phyloP scores from a whole-genome alignment of 768 basidiomycete genomes.

The Cystobasidium ongulense region DNA sequence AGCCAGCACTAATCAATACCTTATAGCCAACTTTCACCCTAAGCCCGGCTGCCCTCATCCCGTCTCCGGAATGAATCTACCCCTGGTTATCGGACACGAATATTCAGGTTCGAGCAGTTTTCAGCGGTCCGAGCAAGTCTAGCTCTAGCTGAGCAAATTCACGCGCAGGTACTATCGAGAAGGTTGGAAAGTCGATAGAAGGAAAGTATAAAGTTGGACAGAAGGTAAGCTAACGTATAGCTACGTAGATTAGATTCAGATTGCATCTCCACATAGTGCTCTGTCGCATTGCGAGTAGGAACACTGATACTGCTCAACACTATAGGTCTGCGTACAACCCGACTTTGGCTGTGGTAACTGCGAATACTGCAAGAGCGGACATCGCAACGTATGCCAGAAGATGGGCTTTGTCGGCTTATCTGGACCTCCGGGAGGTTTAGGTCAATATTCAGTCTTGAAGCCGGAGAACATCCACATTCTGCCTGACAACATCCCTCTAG shows the following conservation, averaged over 20 bases:
- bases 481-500: conserved; percentile 28
- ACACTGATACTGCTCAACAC: background rate
- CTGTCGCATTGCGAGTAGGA: too few relatives aligned
- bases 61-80: conserved; percentile 48
- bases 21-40: conserved; percentile 43
- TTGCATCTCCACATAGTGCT: too few relatives aligned
- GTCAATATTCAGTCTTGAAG: conserved; percentile 26
- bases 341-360: conserved; percentile 27
- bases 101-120: conserved; percentile 35
- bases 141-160: background rate
- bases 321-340: conserved; percentile 19
- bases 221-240: background rate
- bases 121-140: background rate
- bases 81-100: conserved; percentile 52
- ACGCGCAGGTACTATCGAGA: conserved; percentile 1
- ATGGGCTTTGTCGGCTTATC: conserved; percentile 23
- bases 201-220: conserved; percentile 24
- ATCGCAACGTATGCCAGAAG: conserved; percentile 19
- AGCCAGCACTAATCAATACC: conserved; percentile 32
- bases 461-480: conserved; percentile 30
- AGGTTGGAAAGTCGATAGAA: conserved; percentile 16
- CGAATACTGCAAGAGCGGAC: conserved; percentile 12
- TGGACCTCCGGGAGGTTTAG: conserved; percentile 29
- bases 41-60: conserved; percentile 45
- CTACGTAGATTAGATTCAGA: background rate